Evolutionary conservation across 495 filamentous ascomycete genomes (phyloP).

Genomic region (Aspergillus taichungensis): DNA sequence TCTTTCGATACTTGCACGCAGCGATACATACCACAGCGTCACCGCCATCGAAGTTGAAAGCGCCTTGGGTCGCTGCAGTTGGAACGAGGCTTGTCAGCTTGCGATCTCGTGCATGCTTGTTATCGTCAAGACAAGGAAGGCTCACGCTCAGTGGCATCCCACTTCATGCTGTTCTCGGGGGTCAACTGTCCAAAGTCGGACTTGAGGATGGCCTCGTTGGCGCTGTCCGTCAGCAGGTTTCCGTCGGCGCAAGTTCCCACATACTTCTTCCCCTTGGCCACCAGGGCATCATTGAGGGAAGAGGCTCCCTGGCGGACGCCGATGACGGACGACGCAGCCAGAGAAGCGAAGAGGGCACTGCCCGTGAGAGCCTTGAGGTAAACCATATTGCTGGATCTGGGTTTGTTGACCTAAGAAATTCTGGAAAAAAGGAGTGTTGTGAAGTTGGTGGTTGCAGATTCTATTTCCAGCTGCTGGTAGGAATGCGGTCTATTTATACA

Average conservation of each 20-base stretch:
- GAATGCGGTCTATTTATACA: too few relatives aligned
- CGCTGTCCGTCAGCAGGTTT: slow-evolving; percentile 11
- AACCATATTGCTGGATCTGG: slow-evolving; percentile 6
- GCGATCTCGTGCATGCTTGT: not conserved
- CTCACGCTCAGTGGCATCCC: slow-evolving; percentile 35
- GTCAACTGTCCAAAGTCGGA: slow-evolving; percentile 43
- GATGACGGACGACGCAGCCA: slow-evolving; percentile 1
- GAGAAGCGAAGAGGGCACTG: slow-evolving; percentile 2
- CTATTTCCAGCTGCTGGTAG: too few relatives aligned
- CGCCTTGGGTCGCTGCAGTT: slow-evolving; percentile 21
- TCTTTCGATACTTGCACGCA: not conserved
- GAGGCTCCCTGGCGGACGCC: slow-evolving; percentile 1
- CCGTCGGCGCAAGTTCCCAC: slow-evolving; percentile 19
- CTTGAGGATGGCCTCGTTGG: slow-evolving; percentile 28
- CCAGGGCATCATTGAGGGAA: slow-evolving; percentile 9
- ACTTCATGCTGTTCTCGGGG: slow-evolving; percentile 52
- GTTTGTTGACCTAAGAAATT: too few relatives aligned
- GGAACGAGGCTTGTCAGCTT: slow-evolving; percentile 5
- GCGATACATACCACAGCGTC: slow-evolving; percentile 30
- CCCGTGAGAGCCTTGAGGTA: slow-evolving; percentile 2
- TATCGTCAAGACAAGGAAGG: not conserved
- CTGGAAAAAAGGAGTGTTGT: too few relatives aligned
- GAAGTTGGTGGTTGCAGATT: too few relatives aligned
- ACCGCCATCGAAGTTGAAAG: slow-evolving; percentile 32
- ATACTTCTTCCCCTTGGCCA: slow-evolving; percentile 12